phyloP scores from a whole-genome alignment of 495 filamentous ascomycete species.

The Cercophora samala region DNA sequence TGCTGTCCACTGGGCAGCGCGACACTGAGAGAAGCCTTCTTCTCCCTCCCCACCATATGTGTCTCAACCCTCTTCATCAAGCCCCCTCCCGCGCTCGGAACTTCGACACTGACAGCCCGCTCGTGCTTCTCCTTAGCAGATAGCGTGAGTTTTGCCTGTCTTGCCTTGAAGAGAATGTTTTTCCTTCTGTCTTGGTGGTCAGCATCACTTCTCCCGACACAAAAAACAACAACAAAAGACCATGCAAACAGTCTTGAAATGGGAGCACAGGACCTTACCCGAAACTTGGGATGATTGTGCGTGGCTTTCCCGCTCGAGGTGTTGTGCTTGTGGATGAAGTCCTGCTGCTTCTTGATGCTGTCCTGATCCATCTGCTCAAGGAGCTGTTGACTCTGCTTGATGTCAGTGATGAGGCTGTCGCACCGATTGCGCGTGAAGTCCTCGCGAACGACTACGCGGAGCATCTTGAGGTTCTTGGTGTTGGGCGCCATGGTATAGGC shows the following conservation, averaged over 20 bases:
- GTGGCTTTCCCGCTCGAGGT: constrained; percentile 53
- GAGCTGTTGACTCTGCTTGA: constrained; percentile 64
- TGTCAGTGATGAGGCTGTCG: constrained; percentile 67
- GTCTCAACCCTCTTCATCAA: constrained; percentile 3
- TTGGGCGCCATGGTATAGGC: constrained; percentile 94
- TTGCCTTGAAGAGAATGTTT: constrained; percentile 83
- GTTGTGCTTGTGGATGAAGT: constrained; percentile 59
- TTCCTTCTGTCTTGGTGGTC: constrained; percentile 52
- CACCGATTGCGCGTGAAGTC: constrained; percentile 78
- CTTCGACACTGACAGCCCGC: constrained; percentile 8
- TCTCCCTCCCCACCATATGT: neutral
- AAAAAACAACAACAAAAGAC: constrained; percentile 8
- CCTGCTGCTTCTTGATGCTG: constrained; percentile 60
- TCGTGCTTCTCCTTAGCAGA: constrained; percentile 55
- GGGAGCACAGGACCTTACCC: constrained; percentile 33
- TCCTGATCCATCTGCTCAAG: constrained; percentile 71
- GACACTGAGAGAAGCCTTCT: constrained; percentile 13
- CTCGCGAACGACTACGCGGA: constrained; percentile 84
- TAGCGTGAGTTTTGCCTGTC: constrained; percentile 79
- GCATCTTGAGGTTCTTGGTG: constrained; percentile 72
- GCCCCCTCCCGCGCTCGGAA: neutral
- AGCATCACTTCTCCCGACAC: constrained; percentile 16
- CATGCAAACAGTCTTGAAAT: neutral
- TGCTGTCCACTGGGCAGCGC: constrained; percentile 11
- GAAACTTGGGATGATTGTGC: constrained; percentile 62